These are phyloP conservation scores for Dictyophora rubrovolvata DNA, from an alignment of 768 basidiomycete species.

Conservation along the genomic window DNA sequence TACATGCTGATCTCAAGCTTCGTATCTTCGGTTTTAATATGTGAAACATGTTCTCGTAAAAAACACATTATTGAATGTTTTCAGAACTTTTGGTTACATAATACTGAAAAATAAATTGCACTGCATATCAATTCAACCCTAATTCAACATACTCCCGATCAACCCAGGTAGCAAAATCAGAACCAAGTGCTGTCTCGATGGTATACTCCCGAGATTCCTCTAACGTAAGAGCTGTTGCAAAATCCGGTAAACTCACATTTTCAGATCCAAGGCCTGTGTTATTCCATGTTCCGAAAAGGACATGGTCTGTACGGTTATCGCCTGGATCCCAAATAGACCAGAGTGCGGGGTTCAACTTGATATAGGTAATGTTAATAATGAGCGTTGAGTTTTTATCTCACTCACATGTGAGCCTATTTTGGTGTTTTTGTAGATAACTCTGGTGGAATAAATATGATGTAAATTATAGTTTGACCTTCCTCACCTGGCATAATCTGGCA, in stretches of 20 bases:
- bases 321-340: slow-evolving; percentile 38
- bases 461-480: slow-evolving; percentile 6
- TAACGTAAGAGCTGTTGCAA: slow-evolving; percentile 28
- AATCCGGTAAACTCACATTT: slow-evolving; percentile 28
- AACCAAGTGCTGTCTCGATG: slow-evolving; percentile 37
- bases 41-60: too few relatives aligned
- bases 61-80: too few relatives aligned
- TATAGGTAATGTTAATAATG: background rate
- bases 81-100: too few relatives aligned
- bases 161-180: slow-evolving; percentile 37
- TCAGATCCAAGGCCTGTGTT: slow-evolving; percentile 32
- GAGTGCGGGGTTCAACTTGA: slow-evolving; percentile 26
- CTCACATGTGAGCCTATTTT: slow-evolving; percentile 24
- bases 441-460: slow-evolving; percentile 10
- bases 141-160: slow-evolving; percentile 24
- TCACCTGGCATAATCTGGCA: slow-evolving; percentile 33
- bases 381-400: background rate
- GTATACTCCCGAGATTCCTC: slow-evolving; percentile 28
- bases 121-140: too few relatives aligned
- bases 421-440: slow-evolving; percentile 42
- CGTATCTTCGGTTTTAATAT: too few relatives aligned
- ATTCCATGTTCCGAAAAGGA: slow-evolving; percentile 38
- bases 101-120: too few relatives aligned
- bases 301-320: slow-evolving; percentile 29
- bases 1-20: too few relatives aligned